Evolutionary conservation across 2,329 filamentous ascomycete species (phyloP).

Genomic region (Penicillium palitans): DNA sequence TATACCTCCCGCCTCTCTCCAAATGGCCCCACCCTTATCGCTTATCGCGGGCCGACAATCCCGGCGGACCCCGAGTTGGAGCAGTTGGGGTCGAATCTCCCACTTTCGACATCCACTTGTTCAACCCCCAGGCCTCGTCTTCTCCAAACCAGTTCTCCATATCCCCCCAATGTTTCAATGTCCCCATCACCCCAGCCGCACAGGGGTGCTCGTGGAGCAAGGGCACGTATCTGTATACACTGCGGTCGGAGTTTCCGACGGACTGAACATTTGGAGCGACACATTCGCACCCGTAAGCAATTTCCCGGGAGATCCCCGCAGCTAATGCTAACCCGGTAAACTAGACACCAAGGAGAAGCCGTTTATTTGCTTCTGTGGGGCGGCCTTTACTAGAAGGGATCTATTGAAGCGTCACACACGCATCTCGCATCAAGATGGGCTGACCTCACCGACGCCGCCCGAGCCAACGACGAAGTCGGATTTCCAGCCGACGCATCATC

Average conservation of each 20-base stretch:
- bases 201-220: constrained; percentile 29
- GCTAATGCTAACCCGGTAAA: constrained; percentile 3
- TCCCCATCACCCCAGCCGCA: constrained; percentile 32
- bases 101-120: constrained; percentile 12
- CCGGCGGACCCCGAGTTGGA: constrained; percentile 11
- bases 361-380: constrained; percentile 39
- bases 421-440: constrained; percentile 35
- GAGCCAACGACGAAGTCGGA: constrained; percentile 21
- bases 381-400: constrained; percentile 39
- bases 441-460: constrained; percentile 33
- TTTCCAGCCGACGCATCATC: constrained; percentile 21
- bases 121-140: constrained; percentile 12
- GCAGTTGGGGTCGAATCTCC: constrained; percentile 24
- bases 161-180: constrained; percentile 32
- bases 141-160: constrained; percentile 29
- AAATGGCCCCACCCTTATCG: constrained; percentile 9
- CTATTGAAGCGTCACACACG: constrained; percentile 37
- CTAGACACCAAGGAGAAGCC: constrained; percentile 40
- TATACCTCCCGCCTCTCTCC: neutral
- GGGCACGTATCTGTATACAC: constrained; percentile 35
- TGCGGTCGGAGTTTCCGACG: constrained; percentile 38
- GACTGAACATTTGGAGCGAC: constrained; percentile 39
- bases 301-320: neutral
- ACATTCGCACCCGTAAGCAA: constrained; percentile 38
- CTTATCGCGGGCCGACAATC: constrained; percentile 12